Conservation (phyloP, 75 land plant genomes). For the Sequoiadendron giganteum region DNA sequence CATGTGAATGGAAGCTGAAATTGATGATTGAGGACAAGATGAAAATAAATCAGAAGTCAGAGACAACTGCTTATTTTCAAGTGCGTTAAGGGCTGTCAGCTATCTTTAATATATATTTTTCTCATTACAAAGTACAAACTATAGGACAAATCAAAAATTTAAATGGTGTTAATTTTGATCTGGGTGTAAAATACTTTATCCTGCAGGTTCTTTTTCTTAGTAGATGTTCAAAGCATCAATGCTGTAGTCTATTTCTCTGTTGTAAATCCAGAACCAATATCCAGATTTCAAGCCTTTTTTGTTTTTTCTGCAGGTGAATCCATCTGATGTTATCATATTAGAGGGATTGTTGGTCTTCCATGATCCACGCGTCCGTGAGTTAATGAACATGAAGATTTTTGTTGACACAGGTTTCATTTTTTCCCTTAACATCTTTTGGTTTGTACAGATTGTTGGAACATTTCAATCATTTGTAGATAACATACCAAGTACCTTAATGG, state of each 20-base stretch:
- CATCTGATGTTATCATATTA: constrained; percentile 89
- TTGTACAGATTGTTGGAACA: background rate
- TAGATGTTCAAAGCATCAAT: background rate
- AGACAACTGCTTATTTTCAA: background rate
- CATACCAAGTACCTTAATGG: background rate
- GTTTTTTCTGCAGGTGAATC: constrained; percentile 66
- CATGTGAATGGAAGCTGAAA: background rate
- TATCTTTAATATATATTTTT: background rate
- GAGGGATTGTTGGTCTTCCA: constrained; percentile 93
- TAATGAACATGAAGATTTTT: constrained; percentile 98
- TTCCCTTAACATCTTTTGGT: background rate
- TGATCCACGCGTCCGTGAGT: constrained; percentile 78
- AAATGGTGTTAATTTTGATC: background rate
- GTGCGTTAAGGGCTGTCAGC: background rate
- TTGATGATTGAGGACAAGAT: background rate
- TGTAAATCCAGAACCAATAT: background rate
- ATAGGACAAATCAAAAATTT: background rate
- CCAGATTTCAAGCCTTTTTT: background rate
- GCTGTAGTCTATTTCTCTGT: background rate
- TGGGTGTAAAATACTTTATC: background rate
- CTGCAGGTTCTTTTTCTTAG: background rate
- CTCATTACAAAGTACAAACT: background rate
- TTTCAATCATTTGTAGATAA: background rate
- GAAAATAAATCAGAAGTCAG: background rate
- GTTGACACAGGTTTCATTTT: constrained; percentile 86